These are phyloP conservation scores for Marsdenia floribunda DNA, from an alignment of 257 asterid genomes.

Conservation along the genomic window DNA sequence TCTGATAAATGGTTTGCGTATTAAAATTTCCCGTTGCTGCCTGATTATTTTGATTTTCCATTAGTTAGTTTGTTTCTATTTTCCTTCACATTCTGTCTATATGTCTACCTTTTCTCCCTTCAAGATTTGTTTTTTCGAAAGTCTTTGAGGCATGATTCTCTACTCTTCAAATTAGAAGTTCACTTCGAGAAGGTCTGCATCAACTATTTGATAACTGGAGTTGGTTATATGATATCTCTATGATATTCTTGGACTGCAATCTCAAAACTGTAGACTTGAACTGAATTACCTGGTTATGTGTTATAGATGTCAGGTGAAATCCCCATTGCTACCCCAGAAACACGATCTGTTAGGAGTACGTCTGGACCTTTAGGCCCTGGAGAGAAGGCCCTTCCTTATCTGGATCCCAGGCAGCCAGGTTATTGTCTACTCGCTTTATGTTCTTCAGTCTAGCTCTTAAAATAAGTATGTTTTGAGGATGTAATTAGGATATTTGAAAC, in stretches of 20 bases:
- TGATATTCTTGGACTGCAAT: not conserved
- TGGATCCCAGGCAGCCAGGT: conserved; percentile 97
- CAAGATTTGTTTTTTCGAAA: not conserved
- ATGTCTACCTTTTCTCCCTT: not conserved
- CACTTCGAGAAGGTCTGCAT: not conserved
- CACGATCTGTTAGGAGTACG: conserved; percentile 81
- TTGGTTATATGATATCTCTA: not conserved
- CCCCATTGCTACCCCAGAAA: conserved; percentile 66
- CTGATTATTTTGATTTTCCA: not conserved
- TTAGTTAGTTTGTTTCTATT: not conserved
- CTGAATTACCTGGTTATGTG: not conserved
- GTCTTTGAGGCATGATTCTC: not conserved
- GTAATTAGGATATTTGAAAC: not conserved
- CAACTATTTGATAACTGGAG: not conserved
- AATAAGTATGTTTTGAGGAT: not conserved
- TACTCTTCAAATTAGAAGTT: not conserved
- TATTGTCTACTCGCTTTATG: not conserved
- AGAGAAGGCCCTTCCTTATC: conserved; percentile 74
- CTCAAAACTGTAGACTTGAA: not conserved
- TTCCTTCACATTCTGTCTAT: not conserved
- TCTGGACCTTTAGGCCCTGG: conserved; percentile 97
- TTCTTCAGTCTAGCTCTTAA: not conserved
- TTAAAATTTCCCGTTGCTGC: not conserved
- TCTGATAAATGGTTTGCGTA: not conserved
- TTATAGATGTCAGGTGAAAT: conserved; percentile 79